These are phyloP conservation scores for Phylloporus sp. DNA, from an alignment of 768 basidiomycete genomes.

Conservation along the genomic window DNA sequence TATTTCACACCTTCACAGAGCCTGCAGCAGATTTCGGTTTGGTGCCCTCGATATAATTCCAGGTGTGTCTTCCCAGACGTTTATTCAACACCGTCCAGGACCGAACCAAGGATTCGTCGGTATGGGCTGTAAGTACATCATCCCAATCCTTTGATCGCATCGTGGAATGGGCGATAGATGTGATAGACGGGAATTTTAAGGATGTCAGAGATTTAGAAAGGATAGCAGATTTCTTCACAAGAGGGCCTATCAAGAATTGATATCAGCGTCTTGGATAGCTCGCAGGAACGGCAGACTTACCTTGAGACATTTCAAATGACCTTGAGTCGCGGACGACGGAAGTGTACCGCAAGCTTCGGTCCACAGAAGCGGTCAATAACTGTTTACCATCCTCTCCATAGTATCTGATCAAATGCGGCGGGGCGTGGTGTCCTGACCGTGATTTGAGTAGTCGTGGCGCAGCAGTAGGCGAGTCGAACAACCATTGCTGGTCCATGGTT, in stretches of 20 bases:
- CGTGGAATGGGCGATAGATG: constrained; percentile 72
- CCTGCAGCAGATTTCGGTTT: constrained; percentile 53
- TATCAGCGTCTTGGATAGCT: constrained; percentile 1
- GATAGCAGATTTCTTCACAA: constrained; percentile 74
- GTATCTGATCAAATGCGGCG: constrained; percentile 89
- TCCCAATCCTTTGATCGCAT: constrained; percentile 95
- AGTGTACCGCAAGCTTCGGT: constrained; percentile 85
- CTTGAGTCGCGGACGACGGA: constrained; percentile 94
- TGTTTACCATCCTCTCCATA: constrained; percentile 98
- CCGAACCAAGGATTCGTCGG: constrained; percentile 76
- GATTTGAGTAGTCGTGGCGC: constrained; percentile 87
- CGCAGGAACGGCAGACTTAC: constrained; percentile 34
- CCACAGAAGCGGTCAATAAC: constrained; percentile 81
- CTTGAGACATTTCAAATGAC: constrained; percentile 93
- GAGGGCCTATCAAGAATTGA: constrained; percentile 55
- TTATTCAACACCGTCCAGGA: constrained; percentile 89
- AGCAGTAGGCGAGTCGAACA: constrained; percentile 88
- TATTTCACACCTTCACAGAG: constrained; percentile 59
- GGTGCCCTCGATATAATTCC: constrained; percentile 51
- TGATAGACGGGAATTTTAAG: constrained; percentile 81
- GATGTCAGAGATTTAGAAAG: constrained; percentile 76
- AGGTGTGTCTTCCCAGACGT: constrained; percentile 69
- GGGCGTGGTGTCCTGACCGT: constrained; percentile 87
- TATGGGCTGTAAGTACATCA: constrained; percentile 88
- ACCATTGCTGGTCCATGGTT: constrained; percentile 76